Conservation (phyloP, 2,329 filamentous ascomycete genomes). For the Trichoderma sp. region DNA sequence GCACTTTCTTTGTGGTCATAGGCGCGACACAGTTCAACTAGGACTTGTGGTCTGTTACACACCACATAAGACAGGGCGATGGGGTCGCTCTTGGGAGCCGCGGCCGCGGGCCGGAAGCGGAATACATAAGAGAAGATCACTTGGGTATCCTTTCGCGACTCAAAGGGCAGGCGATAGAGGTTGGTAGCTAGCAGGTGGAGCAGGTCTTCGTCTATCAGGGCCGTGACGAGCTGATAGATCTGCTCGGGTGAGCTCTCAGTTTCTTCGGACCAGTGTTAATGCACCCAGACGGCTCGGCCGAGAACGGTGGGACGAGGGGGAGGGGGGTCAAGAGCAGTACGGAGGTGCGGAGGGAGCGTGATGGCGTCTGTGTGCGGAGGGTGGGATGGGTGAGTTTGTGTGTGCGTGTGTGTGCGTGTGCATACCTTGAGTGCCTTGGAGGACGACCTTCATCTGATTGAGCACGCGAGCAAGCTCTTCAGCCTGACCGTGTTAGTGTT, state of each 20-base stretch:
- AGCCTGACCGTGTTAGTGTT: slow-evolving; percentile 53
- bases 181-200: slow-evolving; percentile 80
- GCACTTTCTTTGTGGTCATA: slow-evolving; percentile 91
- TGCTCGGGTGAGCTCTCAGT: slow-evolving; percentile 83
- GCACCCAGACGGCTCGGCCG: slow-evolving; percentile 20
- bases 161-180: slow-evolving; percentile 86
- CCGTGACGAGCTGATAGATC: slow-evolving; percentile 80
- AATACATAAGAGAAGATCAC: slow-evolving; percentile 95
- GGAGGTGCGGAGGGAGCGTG: neutral
- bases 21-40: slow-evolving; percentile 84
- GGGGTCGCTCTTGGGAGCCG: slow-evolving; percentile 70
- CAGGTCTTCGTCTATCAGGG: slow-evolving; percentile 86
- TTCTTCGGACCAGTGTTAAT: slow-evolving; percentile 55
- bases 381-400: no score
- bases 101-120: slow-evolving; percentile 76
- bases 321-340: neutral
- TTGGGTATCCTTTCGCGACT: slow-evolving; percentile 93
- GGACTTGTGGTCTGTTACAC: slow-evolving; percentile 80
- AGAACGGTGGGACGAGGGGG: slow-evolving; percentile 4
- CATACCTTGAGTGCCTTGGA: slow-evolving; percentile 89
- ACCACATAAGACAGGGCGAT: slow-evolving; percentile 88
- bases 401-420: neutral
- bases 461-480: slow-evolving; percentile 88
- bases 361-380: neutral
- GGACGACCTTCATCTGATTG: slow-evolving; percentile 85